Conservation (phyloP, 2,329 filamentous ascomycete species). For the Aspergillus novoparasiticus region DNA sequence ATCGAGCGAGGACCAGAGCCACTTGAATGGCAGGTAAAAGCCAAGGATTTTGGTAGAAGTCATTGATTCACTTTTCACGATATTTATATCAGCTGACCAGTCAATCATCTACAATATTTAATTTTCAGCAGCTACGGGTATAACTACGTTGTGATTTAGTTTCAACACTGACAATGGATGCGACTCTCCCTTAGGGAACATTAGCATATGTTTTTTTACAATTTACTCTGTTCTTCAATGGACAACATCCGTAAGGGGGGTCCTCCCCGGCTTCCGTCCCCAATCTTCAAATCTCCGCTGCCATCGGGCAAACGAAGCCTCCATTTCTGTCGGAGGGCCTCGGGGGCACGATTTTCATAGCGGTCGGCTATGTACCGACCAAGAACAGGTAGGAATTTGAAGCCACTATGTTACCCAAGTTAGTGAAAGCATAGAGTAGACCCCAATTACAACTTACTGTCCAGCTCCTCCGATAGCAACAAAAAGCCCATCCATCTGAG, state of each 20-base stretch:
- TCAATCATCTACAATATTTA: background rate
- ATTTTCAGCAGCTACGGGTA: background rate
- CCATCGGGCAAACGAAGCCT: conserved; percentile 3
- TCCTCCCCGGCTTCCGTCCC: conserved; percentile 19
- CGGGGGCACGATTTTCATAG: conserved; percentile 10
- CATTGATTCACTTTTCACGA: background rate
- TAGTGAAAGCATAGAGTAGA: background rate
- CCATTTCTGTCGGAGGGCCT: conserved; percentile 15
- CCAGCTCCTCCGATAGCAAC: conserved; percentile 22
- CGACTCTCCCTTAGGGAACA: background rate
- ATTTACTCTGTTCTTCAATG: conserved; percentile 12
- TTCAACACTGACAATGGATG: background rate
- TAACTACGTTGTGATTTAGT: background rate
- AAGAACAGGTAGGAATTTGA: conserved; percentile 21
- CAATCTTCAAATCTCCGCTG: conserved; percentile 3
- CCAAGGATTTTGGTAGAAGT: background rate
- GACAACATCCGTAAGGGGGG: conserved; percentile 15
- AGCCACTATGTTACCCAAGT: conserved; percentile 7
- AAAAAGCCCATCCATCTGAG: conserved; percentile 52
- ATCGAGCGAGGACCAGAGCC: background rate
- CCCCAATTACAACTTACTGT: conserved; percentile 22
- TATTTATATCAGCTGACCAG: background rate
- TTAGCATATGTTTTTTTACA: background rate
- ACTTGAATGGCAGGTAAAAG: background rate
- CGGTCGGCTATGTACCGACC: conserved; percentile 17